A percentile compares a stretch with the other conserved stretches of the same genome.
These are phyloP conservation scores for Saccharomyces hybrid DNA, from an alignment of 1,139 yeast species.

Conservation along the genomic window DNA sequence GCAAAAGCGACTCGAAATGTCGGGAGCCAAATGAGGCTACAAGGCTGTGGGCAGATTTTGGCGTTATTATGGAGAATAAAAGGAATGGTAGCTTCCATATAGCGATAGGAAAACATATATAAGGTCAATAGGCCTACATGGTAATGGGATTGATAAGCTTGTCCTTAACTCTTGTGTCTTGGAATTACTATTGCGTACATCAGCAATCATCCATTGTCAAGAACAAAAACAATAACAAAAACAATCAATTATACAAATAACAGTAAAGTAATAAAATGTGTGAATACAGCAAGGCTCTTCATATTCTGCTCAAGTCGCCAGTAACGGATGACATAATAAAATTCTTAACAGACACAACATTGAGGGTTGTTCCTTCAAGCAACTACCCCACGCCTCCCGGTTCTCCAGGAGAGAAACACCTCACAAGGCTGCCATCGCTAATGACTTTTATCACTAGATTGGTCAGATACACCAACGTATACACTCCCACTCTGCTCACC, in stretches of 20 bases:
- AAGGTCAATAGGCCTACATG: neutral
- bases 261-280: constrained; percentile 13
- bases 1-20: neutral
- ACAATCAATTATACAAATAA: neutral
- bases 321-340: constrained; percentile 32
- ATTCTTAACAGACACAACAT: constrained; percentile 26
- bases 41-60: neutral
- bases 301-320: constrained; percentile 30
- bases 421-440: constrained; percentile 47
- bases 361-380: constrained; percentile 24
- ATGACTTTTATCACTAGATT: constrained; percentile 66
- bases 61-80: neutral
- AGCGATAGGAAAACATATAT: neutral
- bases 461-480: constrained; percentile 66
- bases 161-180: neutral
- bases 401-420: constrained; percentile 7
- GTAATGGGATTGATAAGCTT: neutral
- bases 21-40: neutral
- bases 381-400: constrained; percentile 16
- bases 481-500: constrained; percentile 69
- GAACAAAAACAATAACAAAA: neutral
- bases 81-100: neutral
- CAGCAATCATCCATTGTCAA: constrained; percentile 3
- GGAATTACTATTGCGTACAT: neutral
- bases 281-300: constrained; percentile 26